These are phyloP conservation scores for Rhododendron simsii DNA, from an alignment of 148 eudicot species.

Conservation along the genomic window DNA sequence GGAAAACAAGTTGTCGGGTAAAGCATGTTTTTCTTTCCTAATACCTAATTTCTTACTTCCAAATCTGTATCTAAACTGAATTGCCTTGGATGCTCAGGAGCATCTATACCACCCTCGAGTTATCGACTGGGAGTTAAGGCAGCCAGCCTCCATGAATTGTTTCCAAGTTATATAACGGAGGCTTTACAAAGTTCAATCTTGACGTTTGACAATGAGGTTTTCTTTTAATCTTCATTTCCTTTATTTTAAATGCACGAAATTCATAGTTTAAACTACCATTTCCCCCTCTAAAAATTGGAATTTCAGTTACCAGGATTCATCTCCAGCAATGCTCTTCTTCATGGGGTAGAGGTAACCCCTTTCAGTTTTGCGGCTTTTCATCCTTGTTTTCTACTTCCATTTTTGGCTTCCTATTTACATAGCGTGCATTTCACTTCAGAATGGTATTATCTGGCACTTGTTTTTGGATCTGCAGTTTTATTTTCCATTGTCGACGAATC, in stretches of 20 bases:
- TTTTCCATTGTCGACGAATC: neutral
- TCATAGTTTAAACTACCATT: neutral
- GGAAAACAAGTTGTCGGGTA: slow-evolving; percentile 73
- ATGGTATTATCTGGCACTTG: neutral
- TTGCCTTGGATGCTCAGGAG: slow-evolving; percentile 34
- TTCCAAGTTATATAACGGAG: slow-evolving; percentile 64
- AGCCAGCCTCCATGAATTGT: slow-evolving; percentile 76
- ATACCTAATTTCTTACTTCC: neutral
- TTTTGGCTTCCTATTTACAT: neutral
- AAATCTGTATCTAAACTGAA: neutral
- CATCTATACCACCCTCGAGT: slow-evolving; percentile 74
- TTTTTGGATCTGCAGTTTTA: neutral
- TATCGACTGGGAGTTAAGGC: slow-evolving; percentile 87
- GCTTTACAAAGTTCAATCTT: slow-evolving; percentile 77
- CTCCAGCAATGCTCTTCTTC: slow-evolving; percentile 69
- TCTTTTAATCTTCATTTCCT: neutral
- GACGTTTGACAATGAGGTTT: slow-evolving; percentile 78
- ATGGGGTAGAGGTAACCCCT: slow-evolving; percentile 84
- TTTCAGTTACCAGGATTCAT: slow-evolving; percentile 84
- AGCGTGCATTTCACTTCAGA: neutral
- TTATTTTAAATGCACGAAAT: neutral
- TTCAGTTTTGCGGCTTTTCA: neutral
- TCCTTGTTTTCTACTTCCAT: neutral
- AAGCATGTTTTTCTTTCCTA: neutral
- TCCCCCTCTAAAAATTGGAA: neutral